Percentiles rank a stretch among this genome's conserved stretches.
phyloP scores from a whole-genome alignment of 1,139 yeast genomes.

The Barnettozyma hawaiiensis region DNA sequence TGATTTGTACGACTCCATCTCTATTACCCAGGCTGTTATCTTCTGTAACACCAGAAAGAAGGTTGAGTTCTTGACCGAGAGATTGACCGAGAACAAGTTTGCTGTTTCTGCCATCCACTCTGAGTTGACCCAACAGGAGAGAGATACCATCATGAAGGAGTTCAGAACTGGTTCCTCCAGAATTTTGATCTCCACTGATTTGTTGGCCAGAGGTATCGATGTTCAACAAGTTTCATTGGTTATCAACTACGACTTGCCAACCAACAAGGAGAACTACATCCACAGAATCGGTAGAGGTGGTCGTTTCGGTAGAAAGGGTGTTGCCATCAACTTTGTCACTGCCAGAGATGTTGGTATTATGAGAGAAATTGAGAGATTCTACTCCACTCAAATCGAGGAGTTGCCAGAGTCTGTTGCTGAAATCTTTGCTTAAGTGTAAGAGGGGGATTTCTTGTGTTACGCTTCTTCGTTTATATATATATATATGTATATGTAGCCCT shows the following conservation, averaged over 20 bases:
- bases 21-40: constrained; percentile 98
- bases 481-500: too few relatives aligned
- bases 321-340: constrained; percentile 96
- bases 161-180: constrained; percentile 98
- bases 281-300: constrained; percentile 99
- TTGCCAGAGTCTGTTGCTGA: constrained; percentile 93
- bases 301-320: constrained; percentile 99
- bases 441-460: too few relatives aligned
- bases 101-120: constrained; percentile 98
- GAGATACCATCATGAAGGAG: constrained; percentile 98
- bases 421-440: constrained; percentile 53
- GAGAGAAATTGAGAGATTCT: constrained; percentile 97
- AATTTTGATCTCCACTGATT: constrained; percentile 93
- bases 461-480: too few relatives aligned
- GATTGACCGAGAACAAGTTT: constrained; percentile 80
- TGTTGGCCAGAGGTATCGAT: constrained; percentile 99
- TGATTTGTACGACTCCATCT: constrained; percentile 95
- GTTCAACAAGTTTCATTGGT: constrained; percentile 98
- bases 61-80: constrained; percentile 90
- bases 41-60: constrained; percentile 99
- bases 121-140: constrained; percentile 92
- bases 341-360: constrained; percentile 85
- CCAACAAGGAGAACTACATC: constrained; percentile 96
- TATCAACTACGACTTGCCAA: constrained; percentile 95
- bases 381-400: constrained; percentile 97